Evolutionary conservation across 768 basidiomycete genomes (phyloP).

Genomic region (Hypholoma fasciculare): DNA sequence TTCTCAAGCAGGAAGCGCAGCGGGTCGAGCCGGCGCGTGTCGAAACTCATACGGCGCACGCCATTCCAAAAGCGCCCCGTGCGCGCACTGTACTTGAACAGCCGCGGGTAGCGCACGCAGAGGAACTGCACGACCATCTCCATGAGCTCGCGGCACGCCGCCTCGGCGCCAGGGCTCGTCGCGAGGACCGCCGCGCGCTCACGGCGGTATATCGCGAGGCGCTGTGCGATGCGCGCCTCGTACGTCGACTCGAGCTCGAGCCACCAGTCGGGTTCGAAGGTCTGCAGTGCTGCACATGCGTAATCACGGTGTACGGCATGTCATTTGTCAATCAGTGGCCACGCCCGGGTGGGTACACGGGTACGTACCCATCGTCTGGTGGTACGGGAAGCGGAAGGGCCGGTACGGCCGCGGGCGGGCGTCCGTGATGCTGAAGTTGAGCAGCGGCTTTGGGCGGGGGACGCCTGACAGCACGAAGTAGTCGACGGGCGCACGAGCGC

Average conservation of each 20-base stretch:
- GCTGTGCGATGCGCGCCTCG: conserved; percentile 39
- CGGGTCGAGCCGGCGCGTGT: conserved; percentile 13
- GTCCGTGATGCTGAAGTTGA: conserved; percentile 40
- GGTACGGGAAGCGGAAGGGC: conserved; percentile 56
- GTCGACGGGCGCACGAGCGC: conserved; percentile 17
- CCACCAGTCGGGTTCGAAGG: conserved; percentile 55
- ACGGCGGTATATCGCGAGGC: conserved; percentile 35
- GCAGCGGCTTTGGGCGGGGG: conserved; percentile 39
- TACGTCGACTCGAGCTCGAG: conserved; percentile 58
- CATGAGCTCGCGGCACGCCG: conserved; percentile 51
- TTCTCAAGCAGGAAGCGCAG: conserved; percentile 51
- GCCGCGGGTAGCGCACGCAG: conserved; percentile 55
- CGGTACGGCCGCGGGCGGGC: conserved; percentile 52
- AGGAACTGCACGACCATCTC: conserved; percentile 58
- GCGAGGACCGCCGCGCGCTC: conserved; percentile 44
- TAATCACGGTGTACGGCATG: background rate
- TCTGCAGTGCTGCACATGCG: conserved; percentile 37
- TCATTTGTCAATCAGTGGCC: background rate
- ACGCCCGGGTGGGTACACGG: too few species aligned
- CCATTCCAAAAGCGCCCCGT: conserved; percentile 41
- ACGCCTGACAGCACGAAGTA: conserved; percentile 46
- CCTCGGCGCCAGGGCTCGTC: conserved; percentile 47
- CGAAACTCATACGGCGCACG: conserved; percentile 34
- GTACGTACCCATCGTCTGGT: conserved; percentile 57
- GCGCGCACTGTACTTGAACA: conserved; percentile 39